A percentile compares a stretch with the other conserved stretches of the same genome.
Conservation (phyloP, 768 basidiomycete species). For the Coprinellus micaceus region DNA sequence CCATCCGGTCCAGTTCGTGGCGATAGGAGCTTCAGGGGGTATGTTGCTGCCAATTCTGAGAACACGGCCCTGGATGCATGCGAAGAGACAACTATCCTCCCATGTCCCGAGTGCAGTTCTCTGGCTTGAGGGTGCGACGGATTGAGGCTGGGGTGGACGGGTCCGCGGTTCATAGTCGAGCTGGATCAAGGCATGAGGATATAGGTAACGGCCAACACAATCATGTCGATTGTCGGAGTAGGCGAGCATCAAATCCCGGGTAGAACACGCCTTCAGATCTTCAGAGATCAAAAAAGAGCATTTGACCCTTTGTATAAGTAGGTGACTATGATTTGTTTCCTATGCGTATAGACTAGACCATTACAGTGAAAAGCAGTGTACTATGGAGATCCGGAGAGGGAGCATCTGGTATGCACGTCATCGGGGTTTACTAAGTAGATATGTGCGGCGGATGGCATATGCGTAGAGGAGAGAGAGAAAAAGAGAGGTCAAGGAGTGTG, state of each 20-base stretch:
- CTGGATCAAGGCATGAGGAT: no score
- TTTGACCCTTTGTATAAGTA: background rate
- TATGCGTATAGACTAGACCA: conserved; percentile 1
- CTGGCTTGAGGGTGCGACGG: conserved; percentile 17
- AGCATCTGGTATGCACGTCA: background rate
- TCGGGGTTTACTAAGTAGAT: background rate
- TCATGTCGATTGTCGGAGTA: no score
- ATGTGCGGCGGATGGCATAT: background rate
- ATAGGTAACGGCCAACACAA: no score
- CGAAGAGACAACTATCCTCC: conserved; percentile 50
- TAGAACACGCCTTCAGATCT: background rate
- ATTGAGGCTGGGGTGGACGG: no score
- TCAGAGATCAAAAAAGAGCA: background rate
- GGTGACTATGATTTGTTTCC: background rate
- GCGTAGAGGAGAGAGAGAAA: background rate
- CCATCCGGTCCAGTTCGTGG: conserved; percentile 49
- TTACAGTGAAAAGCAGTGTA: background rate
- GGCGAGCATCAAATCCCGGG: no score
- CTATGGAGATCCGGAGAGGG: background rate
- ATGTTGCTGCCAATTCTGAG: conserved; percentile 71
- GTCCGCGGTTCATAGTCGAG: no score
- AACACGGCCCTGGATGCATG: conserved; percentile 61
- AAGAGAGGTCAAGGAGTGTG: background rate
- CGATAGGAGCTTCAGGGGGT: conserved; percentile 86
- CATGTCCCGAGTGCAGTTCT: conserved; percentile 44